phyloP scores from a whole-genome alignment of 805 yeast species.

The Lachancea nothofagi region DNA sequence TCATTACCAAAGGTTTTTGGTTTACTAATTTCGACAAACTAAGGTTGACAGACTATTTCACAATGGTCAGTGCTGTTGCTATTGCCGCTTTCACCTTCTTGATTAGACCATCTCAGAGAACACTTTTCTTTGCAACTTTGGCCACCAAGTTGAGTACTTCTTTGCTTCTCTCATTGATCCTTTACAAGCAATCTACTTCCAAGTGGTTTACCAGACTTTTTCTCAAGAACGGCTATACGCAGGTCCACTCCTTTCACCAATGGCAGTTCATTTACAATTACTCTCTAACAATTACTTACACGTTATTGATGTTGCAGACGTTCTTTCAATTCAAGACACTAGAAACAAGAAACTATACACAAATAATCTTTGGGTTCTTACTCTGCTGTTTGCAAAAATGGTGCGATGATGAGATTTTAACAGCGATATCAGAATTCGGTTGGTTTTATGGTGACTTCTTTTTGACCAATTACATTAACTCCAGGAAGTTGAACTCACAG shows the following conservation, averaged over 20 bases:
- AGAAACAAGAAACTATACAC: conserved; percentile 27
- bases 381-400: conserved; percentile 57
- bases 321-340: conserved; percentile 26
- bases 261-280: conserved; percentile 65
- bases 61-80: conserved; percentile 42
- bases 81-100: conserved; percentile 32
- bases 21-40: conserved; percentile 57
- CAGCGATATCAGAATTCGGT: conserved; percentile 76
- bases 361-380: conserved; percentile 52
- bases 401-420: conserved; percentile 63
- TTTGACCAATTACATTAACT: conserved; percentile 46
- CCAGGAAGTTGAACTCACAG: conserved; percentile 56
- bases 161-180: conserved; percentile 43
- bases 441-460: conserved; percentile 89
- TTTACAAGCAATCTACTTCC: conserved; percentile 52
- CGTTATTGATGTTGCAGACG: conserved; percentile 41
- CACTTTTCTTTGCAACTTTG: conserved; percentile 40
- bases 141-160: conserved; percentile 47
- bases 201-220: conserved; percentile 62
- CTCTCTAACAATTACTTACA: conserved; percentile 49
- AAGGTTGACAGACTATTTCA: conserved; percentile 58
- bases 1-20: conserved; percentile 42
- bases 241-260: conserved; percentile 59
- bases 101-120: conserved; percentile 23
- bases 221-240: conserved; percentile 58